Conservation (phyloP, 768 basidiomycete genomes). For the Russula sp. region DNA sequence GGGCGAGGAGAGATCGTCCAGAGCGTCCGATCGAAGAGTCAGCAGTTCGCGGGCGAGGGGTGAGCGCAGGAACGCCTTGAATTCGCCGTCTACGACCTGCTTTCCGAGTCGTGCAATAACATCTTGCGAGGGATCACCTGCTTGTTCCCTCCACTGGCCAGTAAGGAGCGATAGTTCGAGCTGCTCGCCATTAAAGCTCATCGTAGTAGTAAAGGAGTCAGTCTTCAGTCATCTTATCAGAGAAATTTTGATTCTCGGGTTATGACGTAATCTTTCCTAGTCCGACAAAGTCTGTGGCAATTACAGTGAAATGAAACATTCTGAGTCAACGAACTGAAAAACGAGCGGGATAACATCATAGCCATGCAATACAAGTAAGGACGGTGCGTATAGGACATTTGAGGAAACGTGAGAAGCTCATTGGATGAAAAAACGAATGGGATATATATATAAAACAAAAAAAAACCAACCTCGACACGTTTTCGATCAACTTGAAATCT, state of each 20-base stretch:
- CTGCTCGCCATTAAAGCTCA: slow-evolving; percentile 19
- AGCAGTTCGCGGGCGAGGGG: slow-evolving; percentile 35
- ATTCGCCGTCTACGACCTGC: slow-evolving; percentile 53
- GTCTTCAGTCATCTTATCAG: neutral
- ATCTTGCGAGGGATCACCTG: slow-evolving; percentile 32
- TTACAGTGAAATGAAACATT: neutral
- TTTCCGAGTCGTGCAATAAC: slow-evolving; percentile 40
- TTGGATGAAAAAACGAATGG: neutral
- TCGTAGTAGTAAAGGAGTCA: neutral
- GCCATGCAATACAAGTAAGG: neutral
- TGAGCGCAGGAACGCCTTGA: slow-evolving; percentile 44
- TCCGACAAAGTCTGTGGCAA: no score
- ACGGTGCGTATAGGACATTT: neutral
- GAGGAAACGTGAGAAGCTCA: neutral
- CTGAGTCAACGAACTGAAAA: neutral
- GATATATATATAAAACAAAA: neutral
- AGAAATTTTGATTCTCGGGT: neutral
- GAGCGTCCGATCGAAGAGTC: slow-evolving; percentile 25
- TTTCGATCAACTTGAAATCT: neutral
- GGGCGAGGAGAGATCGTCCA: slow-evolving; percentile 33
- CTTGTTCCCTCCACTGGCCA: slow-evolving; percentile 37
- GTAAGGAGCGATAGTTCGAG: slow-evolving; percentile 55
- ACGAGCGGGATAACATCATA: neutral
- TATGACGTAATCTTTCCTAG: slow-evolving; percentile 2
- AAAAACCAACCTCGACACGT: neutral